Conservation (phyloP, 2,329 filamentous ascomycete genomes). For the Verticillium dahliae region DNA sequence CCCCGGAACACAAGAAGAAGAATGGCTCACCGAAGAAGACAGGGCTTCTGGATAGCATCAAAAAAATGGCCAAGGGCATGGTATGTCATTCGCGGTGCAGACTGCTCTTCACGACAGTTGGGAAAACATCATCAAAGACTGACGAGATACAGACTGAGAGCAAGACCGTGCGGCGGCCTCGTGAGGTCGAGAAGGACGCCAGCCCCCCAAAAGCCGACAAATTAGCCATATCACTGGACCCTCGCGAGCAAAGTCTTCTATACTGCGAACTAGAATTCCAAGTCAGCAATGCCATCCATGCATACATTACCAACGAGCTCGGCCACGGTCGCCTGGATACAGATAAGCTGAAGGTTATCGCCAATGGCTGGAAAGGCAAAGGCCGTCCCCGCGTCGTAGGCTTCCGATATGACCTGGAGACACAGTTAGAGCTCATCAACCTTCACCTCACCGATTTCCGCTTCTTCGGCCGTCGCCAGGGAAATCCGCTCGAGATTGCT, state of each 20-base stretch:
- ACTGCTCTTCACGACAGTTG: background rate
- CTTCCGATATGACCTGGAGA: conserved; percentile 55
- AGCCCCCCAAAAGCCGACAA: conserved; percentile 14
- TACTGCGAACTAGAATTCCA: conserved; percentile 54
- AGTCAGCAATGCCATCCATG: conserved; percentile 42
- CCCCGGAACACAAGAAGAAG: conserved; percentile 13
- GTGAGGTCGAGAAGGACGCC: conserved; percentile 20
- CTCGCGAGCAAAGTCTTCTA: conserved; percentile 51
- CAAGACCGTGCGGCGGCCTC: conserved; percentile 23
- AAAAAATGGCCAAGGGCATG: conserved; percentile 48
- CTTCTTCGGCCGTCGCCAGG: conserved; percentile 44
- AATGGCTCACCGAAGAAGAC: conserved; percentile 24
- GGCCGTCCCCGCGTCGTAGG: conserved; percentile 49
- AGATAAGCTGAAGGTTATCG: conserved; percentile 43
- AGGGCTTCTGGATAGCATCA: conserved; percentile 37
- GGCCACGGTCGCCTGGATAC: conserved; percentile 47
- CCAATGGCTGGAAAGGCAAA: conserved; percentile 43
- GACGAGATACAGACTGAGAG: conserved; percentile 26
- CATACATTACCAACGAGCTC: conserved; percentile 46
- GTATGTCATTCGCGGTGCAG: conserved; percentile 25
- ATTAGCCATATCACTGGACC: conserved; percentile 42
- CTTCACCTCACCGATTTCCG: conserved; percentile 45
- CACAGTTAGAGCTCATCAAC: conserved; percentile 48
- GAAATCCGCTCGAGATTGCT: conserved; percentile 32
- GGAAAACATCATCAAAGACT: background rate